Conservation (phyloP, 2,329 filamentous ascomycete species). For the Orbilia oligospora region DNA sequence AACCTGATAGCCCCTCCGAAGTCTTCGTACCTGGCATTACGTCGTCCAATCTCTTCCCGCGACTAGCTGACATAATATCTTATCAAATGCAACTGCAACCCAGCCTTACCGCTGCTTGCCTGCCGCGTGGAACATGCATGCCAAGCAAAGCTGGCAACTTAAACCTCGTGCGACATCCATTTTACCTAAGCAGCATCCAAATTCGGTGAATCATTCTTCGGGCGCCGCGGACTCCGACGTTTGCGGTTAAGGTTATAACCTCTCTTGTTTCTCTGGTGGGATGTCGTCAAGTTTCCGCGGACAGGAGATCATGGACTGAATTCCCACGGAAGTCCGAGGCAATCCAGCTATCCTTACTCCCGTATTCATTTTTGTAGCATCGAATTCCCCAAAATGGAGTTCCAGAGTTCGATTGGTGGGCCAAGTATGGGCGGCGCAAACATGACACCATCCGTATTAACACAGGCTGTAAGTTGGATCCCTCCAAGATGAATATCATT, state of each 20-base stretch:
- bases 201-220: conserved; percentile 46
- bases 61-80: conserved; percentile 37
- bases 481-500: conserved; percentile 2
- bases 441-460: conserved; percentile 39
- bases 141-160: conserved; percentile 27
- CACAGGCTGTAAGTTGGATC: conserved; percentile 50
- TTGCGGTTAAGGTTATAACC: conserved; percentile 40
- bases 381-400: conserved; percentile 22
- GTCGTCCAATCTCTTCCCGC: conserved; percentile 35
- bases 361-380: conserved; percentile 25
- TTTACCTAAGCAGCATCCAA: conserved; percentile 31
- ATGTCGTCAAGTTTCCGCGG: conserved; percentile 38
- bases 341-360: conserved; percentile 22
- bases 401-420: conserved; percentile 31
- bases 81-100: conserved; percentile 24
- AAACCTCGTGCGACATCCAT: conserved; percentile 41
- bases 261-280: conserved; percentile 37
- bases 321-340: conserved; percentile 58
- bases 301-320: conserved; percentile 37
- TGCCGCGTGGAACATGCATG: conserved; percentile 53
- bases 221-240: conserved; percentile 49
- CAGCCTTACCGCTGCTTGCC: conserved; percentile 29
- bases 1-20: not conserved
- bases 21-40: conserved; percentile 31
- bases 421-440: conserved; percentile 30